phyloP scores from a whole-genome alignment of 192 early-diverging fungal species.

The Coemansia sp. region DNA sequence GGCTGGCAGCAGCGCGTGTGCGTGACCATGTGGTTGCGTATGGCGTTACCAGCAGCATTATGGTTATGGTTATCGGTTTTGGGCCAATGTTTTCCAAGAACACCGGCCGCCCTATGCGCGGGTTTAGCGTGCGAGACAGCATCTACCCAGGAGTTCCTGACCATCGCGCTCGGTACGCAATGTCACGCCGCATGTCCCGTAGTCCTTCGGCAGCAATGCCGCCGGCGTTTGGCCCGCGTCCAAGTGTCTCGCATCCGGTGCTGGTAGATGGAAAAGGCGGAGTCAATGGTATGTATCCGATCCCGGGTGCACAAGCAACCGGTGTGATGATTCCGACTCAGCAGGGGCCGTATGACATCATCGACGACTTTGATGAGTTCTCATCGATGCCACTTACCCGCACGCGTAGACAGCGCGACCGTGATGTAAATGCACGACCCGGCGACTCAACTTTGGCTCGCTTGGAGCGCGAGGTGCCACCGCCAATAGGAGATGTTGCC shows the following conservation, averaged over 20 bases:
- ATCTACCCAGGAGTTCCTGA: conserved; percentile 48
- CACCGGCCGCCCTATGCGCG: conserved; percentile 46
- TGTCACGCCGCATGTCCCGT: conserved; percentile 46
- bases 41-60: conserved; percentile 70
- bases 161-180: conserved; percentile 49
- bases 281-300: conserved; percentile 17
- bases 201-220: conserved; percentile 44
- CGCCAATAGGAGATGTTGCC: conserved; percentile 78
- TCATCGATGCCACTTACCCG: conserved; percentile 30
- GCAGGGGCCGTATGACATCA: conserved; percentile 35
- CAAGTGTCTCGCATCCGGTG: conserved; percentile 26
- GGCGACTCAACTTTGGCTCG: conserved; percentile 61
- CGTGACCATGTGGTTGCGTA: conserved; percentile 85
- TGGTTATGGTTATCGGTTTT: conserved; percentile 90
- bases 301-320: conserved; percentile 16
- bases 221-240: conserved; percentile 26
- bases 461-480: conserved; percentile 74
- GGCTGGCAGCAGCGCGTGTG: conserved; percentile 76
- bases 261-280: conserved; percentile 20
- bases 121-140: conserved; percentile 55
- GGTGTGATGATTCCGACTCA: conserved; percentile 11
- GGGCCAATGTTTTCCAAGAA: conserved; percentile 71
- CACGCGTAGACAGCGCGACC: conserved; percentile 46
- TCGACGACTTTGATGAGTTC: conserved; percentile 48
- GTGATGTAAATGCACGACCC: conserved; percentile 44